Evolutionary conservation across 345 rosid genomes (phyloP).

Genomic region (Gossypium herbaceum): DNA sequence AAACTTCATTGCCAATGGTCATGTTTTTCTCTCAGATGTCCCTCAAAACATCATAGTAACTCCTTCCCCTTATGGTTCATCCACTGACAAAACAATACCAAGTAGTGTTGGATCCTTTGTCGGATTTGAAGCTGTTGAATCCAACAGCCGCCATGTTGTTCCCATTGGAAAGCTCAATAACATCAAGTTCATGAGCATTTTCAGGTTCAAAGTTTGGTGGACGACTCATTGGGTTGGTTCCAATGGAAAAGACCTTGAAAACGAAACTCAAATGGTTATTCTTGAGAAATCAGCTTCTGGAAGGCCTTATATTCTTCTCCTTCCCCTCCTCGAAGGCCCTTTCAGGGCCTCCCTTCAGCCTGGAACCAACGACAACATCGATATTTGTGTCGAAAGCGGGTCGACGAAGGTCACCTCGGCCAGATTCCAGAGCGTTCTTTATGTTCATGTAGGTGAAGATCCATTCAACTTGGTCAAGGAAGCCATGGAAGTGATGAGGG

Average conservation of each 20-base stretch:
- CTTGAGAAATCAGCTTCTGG: slow-evolving; percentile 58
- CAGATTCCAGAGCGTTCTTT: slow-evolving; percentile 43
- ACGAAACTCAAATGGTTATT: slow-evolving; percentile 73
- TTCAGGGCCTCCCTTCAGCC: slow-evolving; percentile 72
- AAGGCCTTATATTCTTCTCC: slow-evolving; percentile 65
- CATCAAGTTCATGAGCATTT: slow-evolving; percentile 80
- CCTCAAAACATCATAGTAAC: slow-evolving; percentile 51
- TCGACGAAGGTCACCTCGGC: slow-evolving; percentile 54
- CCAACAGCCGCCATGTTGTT: slow-evolving; percentile 56
- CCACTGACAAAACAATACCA: slow-evolving; percentile 34
- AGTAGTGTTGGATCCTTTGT: slow-evolving; percentile 49
- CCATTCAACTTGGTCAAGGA: slow-evolving; percentile 68
- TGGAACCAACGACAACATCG: slow-evolving; percentile 58
- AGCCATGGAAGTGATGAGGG: slow-evolving; percentile 59
- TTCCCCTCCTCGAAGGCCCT: slow-evolving; percentile 68
- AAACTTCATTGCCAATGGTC: slow-evolving; percentile 55
- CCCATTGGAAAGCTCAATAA: slow-evolving; percentile 67
- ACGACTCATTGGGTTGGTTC: slow-evolving; percentile 90
- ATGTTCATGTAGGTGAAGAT: slow-evolving; percentile 62
- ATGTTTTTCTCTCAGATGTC: slow-evolving; percentile 56
- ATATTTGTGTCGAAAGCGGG: slow-evolving; percentile 78
- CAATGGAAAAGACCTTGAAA: slow-evolving; percentile 66
- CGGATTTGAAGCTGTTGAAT: slow-evolving; percentile 45
- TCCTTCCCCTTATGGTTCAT: slow-evolving; percentile 30
- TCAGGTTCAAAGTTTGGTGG: slow-evolving; percentile 99